Base-by-base conservation (phyloP, 2,329 filamentous ascomycete genomes). In the Alternaria metachromatica region DNA sequence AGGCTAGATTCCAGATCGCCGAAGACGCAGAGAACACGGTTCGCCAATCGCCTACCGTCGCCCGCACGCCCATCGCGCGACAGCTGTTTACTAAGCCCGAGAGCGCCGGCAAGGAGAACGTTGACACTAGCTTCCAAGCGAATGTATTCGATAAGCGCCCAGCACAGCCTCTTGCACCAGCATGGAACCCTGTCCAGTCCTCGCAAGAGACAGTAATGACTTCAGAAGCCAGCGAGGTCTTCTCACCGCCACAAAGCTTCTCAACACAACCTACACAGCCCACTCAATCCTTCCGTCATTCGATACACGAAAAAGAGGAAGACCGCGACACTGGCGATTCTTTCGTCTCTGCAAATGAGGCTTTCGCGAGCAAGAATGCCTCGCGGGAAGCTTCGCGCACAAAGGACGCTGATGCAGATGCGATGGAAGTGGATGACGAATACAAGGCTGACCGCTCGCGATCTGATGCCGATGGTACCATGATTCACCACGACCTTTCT, bases 1-100 rank as follows among this genome's bases (percentile, higher is more conserved):
- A 86, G 64, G 84, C 89, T 10, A 87, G 85, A 60, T 84, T 91
- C 67, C 84, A 87, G 69, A 86, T 89, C 54, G 86, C 88, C 26
- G 84, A 87, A 71, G 88, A 90, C 77, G 5, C 78, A 10, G 79
- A 82, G 71, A 80, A 72, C 68, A 58, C 71, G 18, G 60, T 68
- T 6, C 69, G 70, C 9, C 68, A 67, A 21, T 77, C 77, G 10
- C 74, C 76, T 7, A 60, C 58, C 13, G 28, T 41, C 9, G 61
- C 66, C n/a, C 70, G 69, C 15, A 74, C 76, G 26, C 75, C 76
- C 18, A 67, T 72, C 12, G 69, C 71, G 37, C 73, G 70, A 26
- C 72, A 75, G 49, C 67, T 79, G 10, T 77, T 77, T 56, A 62
- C 73, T 18, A 73, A 72, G 58, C 49, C 66, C 11, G 44, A 72